These are phyloP conservation scores for Neurospora africana DNA, from an alignment of 495 filamentous ascomycete genomes.

Conservation along the genomic window DNA sequence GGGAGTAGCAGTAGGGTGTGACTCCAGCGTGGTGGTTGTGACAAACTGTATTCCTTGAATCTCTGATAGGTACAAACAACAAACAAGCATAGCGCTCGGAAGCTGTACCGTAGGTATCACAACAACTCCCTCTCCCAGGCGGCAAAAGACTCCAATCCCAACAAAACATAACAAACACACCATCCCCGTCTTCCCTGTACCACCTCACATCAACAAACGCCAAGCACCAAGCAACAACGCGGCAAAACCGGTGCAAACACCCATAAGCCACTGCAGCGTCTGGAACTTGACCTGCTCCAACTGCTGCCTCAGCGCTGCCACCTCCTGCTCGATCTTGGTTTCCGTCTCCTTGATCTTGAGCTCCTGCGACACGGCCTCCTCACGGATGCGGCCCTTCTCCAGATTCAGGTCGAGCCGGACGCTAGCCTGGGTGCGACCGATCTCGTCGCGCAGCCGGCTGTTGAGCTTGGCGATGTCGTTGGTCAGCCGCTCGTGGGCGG, in stretches of 20 bases:
- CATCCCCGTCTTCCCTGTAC: neutral
- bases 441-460: constrained; percentile 81
- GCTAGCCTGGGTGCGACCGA: constrained; percentile 82
- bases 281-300: constrained; percentile 96
- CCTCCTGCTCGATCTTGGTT: constrained; percentile 96
- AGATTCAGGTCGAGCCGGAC: constrained; percentile 89
- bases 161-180: neutral
- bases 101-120: neutral
- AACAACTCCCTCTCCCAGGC: neutral
- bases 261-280: constrained; percentile 97
- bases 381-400: constrained; percentile 92
- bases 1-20: neutral
- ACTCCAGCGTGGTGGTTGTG: neutral
- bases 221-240: constrained; percentile 92
- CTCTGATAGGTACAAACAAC: neutral
- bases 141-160: neutral
- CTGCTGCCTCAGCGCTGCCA: constrained; percentile 78
- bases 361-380: constrained; percentile 94
- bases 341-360: constrained; percentile 99
- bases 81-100: neutral
- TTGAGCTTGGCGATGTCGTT: constrained; percentile 92
- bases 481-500: constrained; percentile 82
- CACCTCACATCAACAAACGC: constrained; percentile 61
- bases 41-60: neutral
- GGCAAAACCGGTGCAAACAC: constrained; percentile 86